Evolutionary conservation across 2,329 filamentous ascomycete species (phyloP), one percentile per base, ranked within the genome.

Genomic region (Aspergillus amoenus): DNA sequence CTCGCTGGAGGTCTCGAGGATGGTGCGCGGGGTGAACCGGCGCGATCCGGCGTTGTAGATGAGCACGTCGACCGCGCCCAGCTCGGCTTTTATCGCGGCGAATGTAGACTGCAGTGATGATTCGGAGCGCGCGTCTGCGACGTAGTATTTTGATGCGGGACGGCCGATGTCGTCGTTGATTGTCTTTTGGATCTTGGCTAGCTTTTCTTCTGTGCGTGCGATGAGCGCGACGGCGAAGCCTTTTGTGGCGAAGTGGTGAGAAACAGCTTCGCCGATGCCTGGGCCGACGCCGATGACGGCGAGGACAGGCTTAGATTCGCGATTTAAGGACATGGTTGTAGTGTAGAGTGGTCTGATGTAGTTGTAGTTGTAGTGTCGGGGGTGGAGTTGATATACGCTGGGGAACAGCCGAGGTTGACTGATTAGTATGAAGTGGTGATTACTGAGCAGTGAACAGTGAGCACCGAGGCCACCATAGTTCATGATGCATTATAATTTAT

Each of bases 41-140:
- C 60, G 52, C 55, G 60, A 62, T 1, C 60, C 60, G 5, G 60
- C 60, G 27, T 62, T 62, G 43, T 62, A 62, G 34, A 62, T 46
- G 7, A 62, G 43, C 15, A 62, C 60, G 30, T 58, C 30, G 12
- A 62, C 52, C 17, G 55, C 27, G 34, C 60, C 60, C 13, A 62
- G 58, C 3, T 62, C 60, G 27, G 34, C 6, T n/a, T 56, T 60
- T 44, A 62, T 61, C 4, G 37, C 8, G 2, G 32, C 12, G 11
- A 62, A 62, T 12, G 58, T 57, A 5, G 45, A 32, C 32, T 52
- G 42, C 3, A 62, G 39, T 12, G 49, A 53, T 4, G 44, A 17
- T 34, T 62, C 58, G 8, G 55, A 50, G 7, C 60, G 55, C 2
- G 59, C 50, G 37, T 62, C 60, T 3, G 58, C 55, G 5, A 56